Base-by-base conservation (phyloP, 2,329 filamentous ascomycete species). In the Exophiala oligosperma region DNA sequence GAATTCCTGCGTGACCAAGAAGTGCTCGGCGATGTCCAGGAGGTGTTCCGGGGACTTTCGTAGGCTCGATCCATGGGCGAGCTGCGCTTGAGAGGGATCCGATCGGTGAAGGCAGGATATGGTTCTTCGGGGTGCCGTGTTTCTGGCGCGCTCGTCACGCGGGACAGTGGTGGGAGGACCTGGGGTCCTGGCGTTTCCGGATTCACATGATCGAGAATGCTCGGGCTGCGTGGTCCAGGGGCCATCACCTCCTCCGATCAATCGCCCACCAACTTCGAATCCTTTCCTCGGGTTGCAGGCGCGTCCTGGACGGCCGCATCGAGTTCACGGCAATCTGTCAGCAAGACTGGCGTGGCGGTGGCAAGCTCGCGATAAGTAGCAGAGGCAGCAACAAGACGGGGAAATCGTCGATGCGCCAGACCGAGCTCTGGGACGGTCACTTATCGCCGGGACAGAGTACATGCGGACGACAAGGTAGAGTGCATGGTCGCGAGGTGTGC, bases 121-220 rank as follows among this genome's bases (percentile, higher is more conserved):
- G 54, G 37, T 21, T 9, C 54, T 55, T 57, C 47, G 21, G 50
- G 40, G 12, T 51, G 54, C n/a, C 57, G 24, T 9, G 54, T 38
- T 35, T 63, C 60, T 21, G 60, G 60, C 38, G 60, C 60, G 56
- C 60, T 63, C 44, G 43, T 63, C n/a, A 63, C 44, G n/a, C 60
- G 57, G 23, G 60, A 58, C 46, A 60, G 60, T 24, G 54, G 43
- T 14, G 57, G 23, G 7, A 28, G 43, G 51, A 40, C 54, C 26
- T 54, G 52, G 51, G 59, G 52, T 52, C 49, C 50, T 26, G 57
- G 49, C 1, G 49, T 28, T 44, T 32, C 46, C 40, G 50, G 49
- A 43, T 55, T 57, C 35, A 57, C 56, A 49, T 63, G 57, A 28
- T 63, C 57, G 40, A 48, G 54, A 9, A 60, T 54, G 24, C 37